Evolutionary conservation across 176 grass and related monocot genomes (phyloP), one percentile per base, ranked within the genome.

Genomic region (Cenchrus americanus): DNA sequence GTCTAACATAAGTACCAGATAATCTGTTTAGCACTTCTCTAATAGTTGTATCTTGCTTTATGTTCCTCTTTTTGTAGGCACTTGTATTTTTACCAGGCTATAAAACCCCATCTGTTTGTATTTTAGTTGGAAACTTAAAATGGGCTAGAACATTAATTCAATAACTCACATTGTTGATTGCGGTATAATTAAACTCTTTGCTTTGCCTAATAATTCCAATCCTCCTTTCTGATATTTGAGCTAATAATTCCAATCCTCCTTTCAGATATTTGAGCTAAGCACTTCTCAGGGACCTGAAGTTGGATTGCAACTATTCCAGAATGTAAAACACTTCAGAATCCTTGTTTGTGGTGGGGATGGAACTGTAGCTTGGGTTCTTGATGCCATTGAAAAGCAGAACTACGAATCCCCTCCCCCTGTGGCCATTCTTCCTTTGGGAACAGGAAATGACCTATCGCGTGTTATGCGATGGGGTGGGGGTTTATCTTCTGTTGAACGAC

Each of bases 331-430:
- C 75, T 95, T 98, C 67, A 89, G 89, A 83, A 88, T 98, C 80
- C 89, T 98, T 86, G 95, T 98, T 71, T 98, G 92, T 82, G 95
- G 95, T 77, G 95, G 95, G 54, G 95, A 98, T 80, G 95, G 95
- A 54, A 98, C 95, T 62, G 87, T 95, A 24, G 88, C 87, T 8
- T 98, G 95, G 95, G 92, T 98, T 74, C 87, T 98, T 69, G 88
- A 98, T 91, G 88, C 90, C 24, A 95, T 98, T 73, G 95, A 95
- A 72, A 89, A 70, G 73, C 84, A 91, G 44, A 94, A 98, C 75
- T 94, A 95, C 3, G 91, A 98, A 77, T 98, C 95, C 67, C 90
- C 95, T 80, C 95, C 90, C 17, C 92, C 95, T 68, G 95, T 98
- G n/a, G 85, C 95, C 15, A 95, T 98, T 85, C 90, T 98, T 77